phyloP scores from a whole-genome alignment of 345 rosid species.

The Moricandia moricandioides region DNA sequence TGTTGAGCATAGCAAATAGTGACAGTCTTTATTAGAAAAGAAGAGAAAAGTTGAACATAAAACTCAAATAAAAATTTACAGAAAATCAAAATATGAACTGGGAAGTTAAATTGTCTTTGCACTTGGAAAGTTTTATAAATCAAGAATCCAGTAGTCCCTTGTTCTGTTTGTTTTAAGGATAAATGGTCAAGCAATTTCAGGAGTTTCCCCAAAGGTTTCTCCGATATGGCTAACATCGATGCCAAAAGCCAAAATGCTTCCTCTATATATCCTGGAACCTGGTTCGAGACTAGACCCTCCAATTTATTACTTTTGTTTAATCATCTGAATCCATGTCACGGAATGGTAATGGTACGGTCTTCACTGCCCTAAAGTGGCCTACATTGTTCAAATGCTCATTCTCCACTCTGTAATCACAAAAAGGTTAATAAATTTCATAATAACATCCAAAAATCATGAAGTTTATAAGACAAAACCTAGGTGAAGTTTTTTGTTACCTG shows the following conservation, averaged over 20 bases:
- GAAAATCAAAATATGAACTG: constrained; percentile 20
- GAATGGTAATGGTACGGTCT: constrained; percentile 84
- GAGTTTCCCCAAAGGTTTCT: constrained; percentile 13
- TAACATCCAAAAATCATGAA: not conserved
- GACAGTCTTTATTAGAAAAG: constrained; percentile 20
- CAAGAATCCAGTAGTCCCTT: constrained; percentile 22
- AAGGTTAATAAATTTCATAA: not conserved
- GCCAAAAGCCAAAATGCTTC: no score
- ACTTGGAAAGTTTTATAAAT: constrained; percentile 17
- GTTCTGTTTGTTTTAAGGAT: not conserved
- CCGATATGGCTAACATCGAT: not conserved
- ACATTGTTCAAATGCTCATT: constrained; percentile 88
- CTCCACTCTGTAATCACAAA: constrained; percentile 59
- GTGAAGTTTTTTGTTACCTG: constrained; percentile 45
- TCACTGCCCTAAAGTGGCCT: constrained; percentile 85
- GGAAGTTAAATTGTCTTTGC: constrained; percentile 26
- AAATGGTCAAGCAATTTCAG: constrained; percentile 15
- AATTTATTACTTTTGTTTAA: constrained; percentile 22
- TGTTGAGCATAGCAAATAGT: not conserved
- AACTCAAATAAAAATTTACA: constrained; percentile 32
- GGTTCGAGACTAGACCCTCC: constrained; percentile 19
- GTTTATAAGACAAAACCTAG: not conserved
- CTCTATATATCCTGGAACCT: constrained; percentile 1
- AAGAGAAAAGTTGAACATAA: constrained; percentile 4
- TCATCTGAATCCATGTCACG: constrained; percentile 67